Evolutionary conservation across 306 rosid genomes (phyloP), one percentile per base, ranked within the genome.

Genomic region (Sophora flavescens): DNA sequence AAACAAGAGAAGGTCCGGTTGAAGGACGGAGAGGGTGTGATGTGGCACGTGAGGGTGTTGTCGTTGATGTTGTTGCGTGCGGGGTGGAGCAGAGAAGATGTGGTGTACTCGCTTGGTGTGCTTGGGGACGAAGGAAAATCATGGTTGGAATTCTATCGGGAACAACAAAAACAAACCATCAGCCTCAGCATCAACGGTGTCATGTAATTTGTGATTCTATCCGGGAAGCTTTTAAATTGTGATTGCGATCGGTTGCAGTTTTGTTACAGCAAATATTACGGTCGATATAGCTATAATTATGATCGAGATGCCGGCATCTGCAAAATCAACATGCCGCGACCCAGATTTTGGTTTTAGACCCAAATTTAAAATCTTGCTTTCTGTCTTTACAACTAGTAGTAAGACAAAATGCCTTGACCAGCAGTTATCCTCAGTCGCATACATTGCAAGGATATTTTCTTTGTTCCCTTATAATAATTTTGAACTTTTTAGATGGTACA

Each of bases 81-180:
- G 86, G 98, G 98, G 4, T 95, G 98, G 98, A 83, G 82, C 59
- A 92, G 75, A 72, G 91, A 92, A 41, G 98, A 95, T 72, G 89
- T 90, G 47, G 84, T 74, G 85, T 70, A 90, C 89, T 83, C 97
- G 22, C 90, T 93, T 0, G 96, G 83, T n/a, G 61, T 66, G 6
- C 22, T 22, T 9, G 87, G 79, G 0, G 82, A 68, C 0, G 80
- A 79, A 63, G 78, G 36, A 5, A 74, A 77, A 6, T 54, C 84
- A 0, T 48, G 78, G 74, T 12, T 83, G 26, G 78, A 77, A 4
- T 82, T 77, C 60, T 44, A 36, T 57, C 66, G 7, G 0, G 9
- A 17, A 3, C 7, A 17, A 18, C 36, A 5, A 39, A 1, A 35
- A 9, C 35, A 10, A 10, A 22, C 22, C 22, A 22, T 22, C 52